Base-by-base conservation (phyloP, 805 yeast species). In the Lipomyces oligophaga region DNA sequence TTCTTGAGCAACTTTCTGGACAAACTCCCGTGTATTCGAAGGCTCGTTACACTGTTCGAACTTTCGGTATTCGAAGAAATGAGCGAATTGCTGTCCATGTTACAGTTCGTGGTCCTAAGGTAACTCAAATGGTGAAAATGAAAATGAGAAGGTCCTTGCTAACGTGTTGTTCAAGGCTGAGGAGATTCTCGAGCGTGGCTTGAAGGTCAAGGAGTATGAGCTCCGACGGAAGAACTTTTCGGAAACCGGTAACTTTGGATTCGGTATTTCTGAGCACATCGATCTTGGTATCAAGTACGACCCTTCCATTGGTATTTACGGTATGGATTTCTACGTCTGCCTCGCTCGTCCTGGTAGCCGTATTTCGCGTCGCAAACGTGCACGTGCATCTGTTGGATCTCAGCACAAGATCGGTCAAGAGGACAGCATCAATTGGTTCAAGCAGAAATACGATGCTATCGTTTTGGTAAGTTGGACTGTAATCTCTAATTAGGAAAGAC, bases 221-320 rank as follows among this genome's bases (percentile, higher is more conserved):
- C 85, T 93, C 73, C 81, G 78, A 72, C 76, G 75, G 71, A 86
- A 76, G 75, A 93, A 93, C 94, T 93, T 93, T 82, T 86, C 96
- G 68, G 87, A 80, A 67, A 90, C 97, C 70, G 98, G 98, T 79
- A 93, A 93, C 96, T 93, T 93, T 70, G 98, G 98, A 81, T 93
- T 93, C 83, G 98, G 98, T 84, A 83, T 93, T 73, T 84, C 85
- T 66, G 98, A 93, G 82, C 98, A 93, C 83, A 93, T 93, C 69
- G 98, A 93, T 76, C 83, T 93, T 75, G 98, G 98, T 81, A 93
- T 93, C 84, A 93, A 93, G 81, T 93, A 93, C 80, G 98, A 93
- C 77, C 98, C 98, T 76, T 81, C 85, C 71, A 93, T 93, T 70
- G 60, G 60, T 75, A 93, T 93, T 74, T 93, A 90, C 93, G 98